Evolutionary conservation across 345 rosid genomes (phyloP).

Genomic region (Gossypium longicalyx): DNA sequence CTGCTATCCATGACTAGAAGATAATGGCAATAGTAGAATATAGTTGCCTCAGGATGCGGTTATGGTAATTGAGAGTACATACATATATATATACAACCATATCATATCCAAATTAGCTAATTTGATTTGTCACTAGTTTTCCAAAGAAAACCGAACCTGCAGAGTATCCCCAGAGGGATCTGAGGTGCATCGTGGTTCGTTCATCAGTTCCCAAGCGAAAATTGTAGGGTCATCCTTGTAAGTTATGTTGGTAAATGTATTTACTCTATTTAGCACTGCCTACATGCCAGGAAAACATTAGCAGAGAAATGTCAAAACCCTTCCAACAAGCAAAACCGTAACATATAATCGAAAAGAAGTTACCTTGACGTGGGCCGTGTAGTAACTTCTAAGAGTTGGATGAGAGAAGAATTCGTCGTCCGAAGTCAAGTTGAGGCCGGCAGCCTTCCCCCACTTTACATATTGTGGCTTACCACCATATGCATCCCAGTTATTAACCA

Average conservation of each 20-base stretch:
- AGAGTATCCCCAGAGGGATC: slow-evolving; percentile 81
- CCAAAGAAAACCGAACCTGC: slow-evolving; percentile 43
- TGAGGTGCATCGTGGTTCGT: slow-evolving; percentile 89
- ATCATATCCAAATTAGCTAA: background rate
- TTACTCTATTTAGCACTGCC: slow-evolving; percentile 80
- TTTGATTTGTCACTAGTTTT: too few species aligned
- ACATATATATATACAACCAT: background rate
- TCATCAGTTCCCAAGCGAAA: slow-evolving; percentile 96
- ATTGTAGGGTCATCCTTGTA: slow-evolving; percentile 96
- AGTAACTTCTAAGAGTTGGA: slow-evolving; percentile 65
- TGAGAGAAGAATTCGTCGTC: slow-evolving; percentile 90
- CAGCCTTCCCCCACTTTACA: slow-evolving; percentile 84
- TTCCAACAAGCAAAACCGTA: background rate
- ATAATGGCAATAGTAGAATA: background rate
- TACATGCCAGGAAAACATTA: slow-evolving; percentile 27
- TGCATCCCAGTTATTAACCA: slow-evolving; percentile 83
- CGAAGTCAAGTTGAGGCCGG: slow-evolving; percentile 77
- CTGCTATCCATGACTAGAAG: slow-evolving; percentile 73
- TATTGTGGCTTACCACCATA: slow-evolving; percentile 92
- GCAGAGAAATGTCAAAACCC: background rate
- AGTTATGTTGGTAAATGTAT: slow-evolving; percentile 71
- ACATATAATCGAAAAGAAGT: background rate
- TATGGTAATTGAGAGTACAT: too few species aligned
- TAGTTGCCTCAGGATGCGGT: background rate
- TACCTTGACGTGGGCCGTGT: slow-evolving; percentile 29